These are phyloP conservation scores for Solanum hybrid DNA, from an alignment of 305 asterid species.

Conservation along the genomic window DNA sequence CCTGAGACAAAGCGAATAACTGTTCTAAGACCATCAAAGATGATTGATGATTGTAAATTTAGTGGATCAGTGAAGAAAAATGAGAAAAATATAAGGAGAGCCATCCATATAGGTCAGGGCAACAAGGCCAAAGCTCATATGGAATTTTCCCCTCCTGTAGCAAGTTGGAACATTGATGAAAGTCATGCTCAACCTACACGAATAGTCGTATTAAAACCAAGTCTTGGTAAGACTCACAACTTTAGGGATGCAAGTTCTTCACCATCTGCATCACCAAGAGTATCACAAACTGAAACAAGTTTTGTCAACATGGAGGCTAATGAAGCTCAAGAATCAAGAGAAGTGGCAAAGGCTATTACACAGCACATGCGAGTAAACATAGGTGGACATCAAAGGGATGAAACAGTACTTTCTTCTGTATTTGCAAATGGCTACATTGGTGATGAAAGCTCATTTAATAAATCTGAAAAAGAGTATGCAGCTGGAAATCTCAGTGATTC, in stretches of 20 bases:
- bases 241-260: slow-evolving; percentile 41
- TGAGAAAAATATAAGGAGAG: slow-evolving; percentile 27
- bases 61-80: slow-evolving; percentile 34
- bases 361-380: slow-evolving; percentile 38
- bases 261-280: slow-evolving; percentile 39
- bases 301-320: slow-evolving; percentile 48
- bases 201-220: slow-evolving; percentile 91
- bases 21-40: slow-evolving; percentile 81
- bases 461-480: slow-evolving; percentile 52
- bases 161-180: slow-evolving; percentile 40
- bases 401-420: slow-evolving; percentile 60
- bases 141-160: slow-evolving; percentile 34
- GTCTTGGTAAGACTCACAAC: slow-evolving; percentile 46
- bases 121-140: slow-evolving; percentile 29
- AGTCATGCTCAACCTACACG: slow-evolving; percentile 65
- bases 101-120: slow-evolving; percentile 20
- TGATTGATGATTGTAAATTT: slow-evolving; percentile 34
- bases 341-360: slow-evolving; percentile 67
- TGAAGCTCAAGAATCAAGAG: slow-evolving; percentile 62
- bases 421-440: slow-evolving; percentile 72
- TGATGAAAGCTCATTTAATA: slow-evolving; percentile 76
- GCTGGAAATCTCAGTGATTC: slow-evolving; percentile 69
- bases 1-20: slow-evolving; percentile 78
- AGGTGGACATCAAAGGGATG: slow-evolving; percentile 40
- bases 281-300: slow-evolving; percentile 33